Evolutionary conservation across 371 early-diverging fungal genomes (phyloP).

Genomic region (Phascolomyces articulosus): DNA sequence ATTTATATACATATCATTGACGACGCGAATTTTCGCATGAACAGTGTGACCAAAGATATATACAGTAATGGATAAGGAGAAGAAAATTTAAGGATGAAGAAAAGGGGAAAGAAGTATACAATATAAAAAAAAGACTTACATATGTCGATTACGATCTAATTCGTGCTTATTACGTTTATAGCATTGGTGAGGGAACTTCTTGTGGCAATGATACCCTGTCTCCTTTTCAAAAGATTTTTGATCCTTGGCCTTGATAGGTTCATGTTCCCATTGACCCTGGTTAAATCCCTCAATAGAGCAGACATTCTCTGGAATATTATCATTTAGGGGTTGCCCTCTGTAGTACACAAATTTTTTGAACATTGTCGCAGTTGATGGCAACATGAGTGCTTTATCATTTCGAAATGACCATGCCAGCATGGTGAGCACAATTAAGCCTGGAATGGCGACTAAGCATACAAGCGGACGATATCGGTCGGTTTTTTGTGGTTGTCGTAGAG

Average conservation of each 20-base stretch:
- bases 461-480: background rate
- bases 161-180: constrained; percentile 28
- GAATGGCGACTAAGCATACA: background rate
- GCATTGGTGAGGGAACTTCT: constrained; percentile 37
- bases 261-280: constrained; percentile 35
- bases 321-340: background rate
- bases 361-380: constrained; percentile 3
- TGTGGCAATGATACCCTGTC: constrained; percentile 35
- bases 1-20: no score
- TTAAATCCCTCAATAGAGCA: constrained; percentile 32
- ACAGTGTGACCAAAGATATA: no score
- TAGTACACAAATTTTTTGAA: constrained; percentile 1
- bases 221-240: constrained; percentile 25
- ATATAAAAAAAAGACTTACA: constrained; percentile 21
- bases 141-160: constrained; percentile 34
- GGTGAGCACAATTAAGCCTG: background rate
- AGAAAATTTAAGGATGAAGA: background rate
- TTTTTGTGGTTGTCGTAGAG: background rate
- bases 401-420: constrained; percentile 13
- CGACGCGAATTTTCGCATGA: no score
- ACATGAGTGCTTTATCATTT: constrained; percentile 5
- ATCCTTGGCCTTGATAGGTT: constrained; percentile 16
- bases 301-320: constrained; percentile 1
- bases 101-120: background rate
- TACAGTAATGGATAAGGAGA: no score